Conservation (phyloP, 2,329 filamentous ascomycete species). For the Fusarium concolor region DNA sequence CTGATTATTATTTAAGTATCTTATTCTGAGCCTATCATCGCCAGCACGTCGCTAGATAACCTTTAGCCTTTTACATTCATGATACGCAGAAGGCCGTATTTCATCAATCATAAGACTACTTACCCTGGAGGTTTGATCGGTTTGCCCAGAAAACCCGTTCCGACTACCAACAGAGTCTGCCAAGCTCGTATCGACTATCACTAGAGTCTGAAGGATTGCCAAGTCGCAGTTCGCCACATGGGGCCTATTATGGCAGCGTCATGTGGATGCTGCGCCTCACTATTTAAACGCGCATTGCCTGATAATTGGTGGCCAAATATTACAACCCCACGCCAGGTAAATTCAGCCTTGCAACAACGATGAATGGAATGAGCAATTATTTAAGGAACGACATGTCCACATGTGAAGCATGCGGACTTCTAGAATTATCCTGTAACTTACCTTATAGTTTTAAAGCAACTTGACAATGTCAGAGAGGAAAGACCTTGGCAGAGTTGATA, state of each 20-base stretch:
- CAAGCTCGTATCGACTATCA: not conserved
- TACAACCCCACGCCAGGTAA: not conserved
- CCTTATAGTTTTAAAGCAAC: not conserved
- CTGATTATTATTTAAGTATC: no score
- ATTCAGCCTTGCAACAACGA: not conserved
- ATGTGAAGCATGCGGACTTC: fast-evolving
- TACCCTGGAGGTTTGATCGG: no score
- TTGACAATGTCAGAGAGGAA: not conserved
- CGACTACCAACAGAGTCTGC: not conserved
- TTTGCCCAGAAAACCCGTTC: no score
- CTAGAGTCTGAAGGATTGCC: not conserved
- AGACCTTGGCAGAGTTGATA: not conserved
- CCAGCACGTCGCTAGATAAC: no score
- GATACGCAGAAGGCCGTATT: no score
- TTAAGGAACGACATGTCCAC: not conserved
- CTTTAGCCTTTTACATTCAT: no score
- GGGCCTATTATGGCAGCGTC: not conserved
- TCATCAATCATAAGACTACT: no score
- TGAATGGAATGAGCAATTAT: not conserved
- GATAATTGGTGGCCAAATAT: not conserved
- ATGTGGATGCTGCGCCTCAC: conserved; percentile 13
- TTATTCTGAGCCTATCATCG: no score
- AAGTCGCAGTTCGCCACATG: not conserved
- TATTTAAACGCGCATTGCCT: not conserved
- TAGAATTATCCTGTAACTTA: not conserved